Base-by-base conservation (phyloP, 2,329 filamentous ascomycete species). In the Chlorencoelia australis region DNA sequence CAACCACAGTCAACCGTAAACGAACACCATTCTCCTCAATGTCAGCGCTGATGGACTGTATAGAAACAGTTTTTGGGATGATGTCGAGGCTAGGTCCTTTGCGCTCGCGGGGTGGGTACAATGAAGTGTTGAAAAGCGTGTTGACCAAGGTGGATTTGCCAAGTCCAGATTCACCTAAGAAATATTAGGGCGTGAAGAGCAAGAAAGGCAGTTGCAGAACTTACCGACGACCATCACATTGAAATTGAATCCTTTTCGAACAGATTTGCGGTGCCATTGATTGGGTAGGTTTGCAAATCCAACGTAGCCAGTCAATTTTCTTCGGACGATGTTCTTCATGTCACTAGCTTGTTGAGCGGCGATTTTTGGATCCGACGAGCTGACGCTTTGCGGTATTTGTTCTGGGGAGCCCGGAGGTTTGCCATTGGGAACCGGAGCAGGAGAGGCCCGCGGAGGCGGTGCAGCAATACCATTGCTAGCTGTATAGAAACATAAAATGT, bases 221-320 rank as follows among this genome's bases (percentile, higher is more conserved):
- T 59, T 73, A 96, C 91, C 91, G 66, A 98, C 91, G 65, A 98
- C 91, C 91, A 98, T 98, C 53, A 98, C 91, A 62, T 98, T 98
- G 75, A 98, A 98, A 76, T 96, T 98, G 77, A 98, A 98, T 45
- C 91, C 91, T 68, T 98, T 98, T 61, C 91, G 86, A 57, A 98
- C 91, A 77, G 88, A 95, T 82, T 98, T 98, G 65, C 91, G 89
- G 73, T 98, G 91, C 91, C 91, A 98, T 68, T 98, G 91, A 69
- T 98, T 98, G 48, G 91, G 91, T 60, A 98, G 68, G 64, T 98
- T 98, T 63, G 91, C 91, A 59, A 98, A 98, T 50, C 91, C 91
- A 57, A 98, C 91, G 57, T 96, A 98, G 59, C 91, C 91, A 33
- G 91, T 96, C 60, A 98, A 71, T 73, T 98, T 98, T 65, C 91